Base-by-base conservation (phyloP, 2,329 filamentous ascomycete species). In the Ophiostoma piceae region DNA sequence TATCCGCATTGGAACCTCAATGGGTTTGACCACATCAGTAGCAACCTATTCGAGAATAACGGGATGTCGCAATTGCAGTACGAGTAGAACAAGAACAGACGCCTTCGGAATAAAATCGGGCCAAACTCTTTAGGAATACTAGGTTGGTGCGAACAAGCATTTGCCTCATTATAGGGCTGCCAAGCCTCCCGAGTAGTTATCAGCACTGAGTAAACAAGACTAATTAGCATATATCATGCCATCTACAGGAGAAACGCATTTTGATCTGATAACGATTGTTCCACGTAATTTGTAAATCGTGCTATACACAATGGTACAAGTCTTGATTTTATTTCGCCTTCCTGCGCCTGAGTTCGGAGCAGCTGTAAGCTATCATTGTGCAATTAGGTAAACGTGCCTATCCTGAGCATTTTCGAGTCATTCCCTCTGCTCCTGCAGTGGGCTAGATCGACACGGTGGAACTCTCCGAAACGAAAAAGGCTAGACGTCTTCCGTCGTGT, bases 391-490 rank as follows among this genome's bases (percentile, higher is more conserved):
- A 35, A 35, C 6, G 29, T 2, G 14, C 29, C 2, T 35, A 26
- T 26, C 22, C 2, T 22, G 1, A 7, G 12, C 26, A 12, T 4
- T 62, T 29, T n/a, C 57, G 57, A 62, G 57, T 62, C 57, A 62
- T 29, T 47, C 43, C n/a, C 19, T 6, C 11, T n/a, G 19, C 16
- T 47, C 43, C 2, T 35, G 22, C 29, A 6, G 22, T 12, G 26
- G 57, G 57, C 29, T n/a, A 9, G 57, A 62, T 75, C 11, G 35
- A n/a, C 29, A 35, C 16, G n/a, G 51, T 57, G 57, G 29, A 35
- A 35, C 57, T 32, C 2, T 32, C 29, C 29, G 57, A 62, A 35
- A 16, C 26, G 22, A 62, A 62, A 62, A 7, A 26, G 57, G 29
- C 57, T 62, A 35, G 57, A 62, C 57, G 4, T 16, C 8, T 22